Evolutionary conservation across 2,329 filamentous ascomycete species (phyloP).

Genomic region (Arthrobotrys conoides): DNA sequence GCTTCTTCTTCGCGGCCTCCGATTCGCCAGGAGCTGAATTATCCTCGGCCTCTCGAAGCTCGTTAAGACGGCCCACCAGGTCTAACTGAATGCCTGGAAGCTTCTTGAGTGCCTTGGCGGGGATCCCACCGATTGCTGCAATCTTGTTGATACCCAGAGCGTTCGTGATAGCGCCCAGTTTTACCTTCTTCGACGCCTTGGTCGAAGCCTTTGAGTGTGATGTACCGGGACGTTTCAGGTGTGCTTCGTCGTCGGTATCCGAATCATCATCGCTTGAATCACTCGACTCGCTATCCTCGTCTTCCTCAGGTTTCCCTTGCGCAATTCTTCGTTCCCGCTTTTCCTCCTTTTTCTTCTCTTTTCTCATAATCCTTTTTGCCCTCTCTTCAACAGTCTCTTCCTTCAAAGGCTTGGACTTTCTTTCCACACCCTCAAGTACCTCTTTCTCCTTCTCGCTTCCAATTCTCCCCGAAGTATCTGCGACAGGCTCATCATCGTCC

Average conservation of each 20-base stretch:
- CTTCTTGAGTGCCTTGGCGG: conserved; percentile 45
- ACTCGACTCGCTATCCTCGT: conserved; percentile 27
- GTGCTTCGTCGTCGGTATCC: conserved; percentile 29
- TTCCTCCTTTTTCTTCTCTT: conserved; percentile 24
- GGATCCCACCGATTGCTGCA: conserved; percentile 47
- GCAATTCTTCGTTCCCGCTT: conserved; percentile 3
- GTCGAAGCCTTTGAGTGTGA: conserved; percentile 55
- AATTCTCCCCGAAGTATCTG: conserved; percentile 69
- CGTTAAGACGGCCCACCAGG: conserved; percentile 46
- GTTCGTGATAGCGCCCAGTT: conserved; percentile 49
- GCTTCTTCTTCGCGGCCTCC: conserved; percentile 40
- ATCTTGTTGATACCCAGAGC: conserved; percentile 57
- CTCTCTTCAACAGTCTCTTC: conserved; percentile 44
- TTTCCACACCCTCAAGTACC: conserved; percentile 62
- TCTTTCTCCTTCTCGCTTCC: conserved; percentile 69
- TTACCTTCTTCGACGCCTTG: conserved; percentile 51
- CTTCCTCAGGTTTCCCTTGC: conserved; percentile 15
- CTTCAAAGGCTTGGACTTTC: conserved; percentile 42
- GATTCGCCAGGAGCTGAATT: conserved; percentile 17
- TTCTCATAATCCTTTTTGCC: conserved; percentile 38
- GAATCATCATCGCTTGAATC: conserved; percentile 34
- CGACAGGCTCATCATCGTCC: conserved; percentile 67
- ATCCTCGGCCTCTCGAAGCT: conserved; percentile 48
- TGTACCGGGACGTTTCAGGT: conserved; percentile 42
- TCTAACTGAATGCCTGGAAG: conserved; percentile 51